phyloP scores from a whole-genome alignment of 1,284 basidiomycete genomes.

The Earliella scabrosa region DNA sequence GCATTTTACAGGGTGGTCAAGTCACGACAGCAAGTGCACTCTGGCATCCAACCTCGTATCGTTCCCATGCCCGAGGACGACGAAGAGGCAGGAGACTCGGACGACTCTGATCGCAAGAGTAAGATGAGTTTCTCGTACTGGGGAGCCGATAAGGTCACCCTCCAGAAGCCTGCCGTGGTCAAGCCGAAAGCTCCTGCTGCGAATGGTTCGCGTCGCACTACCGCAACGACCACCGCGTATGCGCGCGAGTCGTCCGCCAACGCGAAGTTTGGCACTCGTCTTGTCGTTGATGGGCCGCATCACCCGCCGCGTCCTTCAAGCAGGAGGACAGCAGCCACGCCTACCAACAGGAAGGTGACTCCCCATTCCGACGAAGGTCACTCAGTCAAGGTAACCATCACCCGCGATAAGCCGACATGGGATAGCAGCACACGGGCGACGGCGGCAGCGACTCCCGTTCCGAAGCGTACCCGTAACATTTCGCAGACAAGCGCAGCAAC shows the following conservation, averaged over 20 bases:
- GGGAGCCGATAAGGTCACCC: slow-evolving; percentile 86
- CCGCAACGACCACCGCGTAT: slow-evolving; percentile 56
- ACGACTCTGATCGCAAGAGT: slow-evolving; percentile 85
- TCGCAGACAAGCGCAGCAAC: slow-evolving; percentile 70
- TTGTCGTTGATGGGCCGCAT: slow-evolving; percentile 59
- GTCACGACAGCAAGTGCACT: slow-evolving; percentile 63
- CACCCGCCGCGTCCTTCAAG: slow-evolving; percentile 59
- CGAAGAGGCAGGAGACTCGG: slow-evolving; percentile 59
- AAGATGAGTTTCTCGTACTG: slow-evolving; percentile 93
- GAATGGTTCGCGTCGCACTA: slow-evolving; percentile 50
- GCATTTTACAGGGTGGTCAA: slow-evolving; percentile 62
- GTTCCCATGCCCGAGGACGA: slow-evolving; percentile 74
- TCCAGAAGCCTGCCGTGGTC: slow-evolving; percentile 72
- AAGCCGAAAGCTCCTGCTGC: slow-evolving; percentile 49
- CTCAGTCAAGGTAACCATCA: slow-evolving; percentile 68
- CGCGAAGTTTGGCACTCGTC: slow-evolving; percentile 81
- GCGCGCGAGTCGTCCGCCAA: slow-evolving; percentile 81
- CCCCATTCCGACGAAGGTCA: slow-evolving; percentile 60
- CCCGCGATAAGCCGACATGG: slow-evolving; percentile 64
- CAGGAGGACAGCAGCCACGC: slow-evolving; percentile 59
- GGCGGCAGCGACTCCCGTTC: slow-evolving; percentile 41
- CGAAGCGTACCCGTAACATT: slow-evolving; percentile 65
- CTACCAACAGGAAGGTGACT: slow-evolving; percentile 50
- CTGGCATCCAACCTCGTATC: slow-evolving; percentile 61
- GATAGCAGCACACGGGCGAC: slow-evolving; percentile 57